Percentiles rank a stretch among this genome's conserved stretches.
Evolutionary conservation across 2,329 filamentous ascomycete genomes (phyloP).

Genomic region (Apiospora aurea): DNA sequence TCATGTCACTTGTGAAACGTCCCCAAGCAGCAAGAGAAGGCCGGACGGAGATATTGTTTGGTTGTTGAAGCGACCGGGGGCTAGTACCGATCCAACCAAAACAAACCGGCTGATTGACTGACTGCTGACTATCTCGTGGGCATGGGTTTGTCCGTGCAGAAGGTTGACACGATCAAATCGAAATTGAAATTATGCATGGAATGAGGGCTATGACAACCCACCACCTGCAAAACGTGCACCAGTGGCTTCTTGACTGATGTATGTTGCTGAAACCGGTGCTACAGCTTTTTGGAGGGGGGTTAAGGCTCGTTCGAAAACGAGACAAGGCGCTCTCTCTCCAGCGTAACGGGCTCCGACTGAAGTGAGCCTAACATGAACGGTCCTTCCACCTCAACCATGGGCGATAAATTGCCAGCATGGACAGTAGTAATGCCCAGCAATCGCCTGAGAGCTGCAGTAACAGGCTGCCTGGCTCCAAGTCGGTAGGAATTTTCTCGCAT

Average conservation of each 20-base stretch:
- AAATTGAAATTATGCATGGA: constrained; percentile 10
- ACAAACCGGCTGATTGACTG: constrained; percentile 14
- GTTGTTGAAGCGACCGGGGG: constrained; percentile 12
- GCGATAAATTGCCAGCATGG: not conserved
- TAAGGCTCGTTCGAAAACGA: not conserved
- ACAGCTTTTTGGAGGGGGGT: not conserved
- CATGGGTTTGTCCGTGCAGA: constrained; percentile 17
- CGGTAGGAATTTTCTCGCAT: not conserved
- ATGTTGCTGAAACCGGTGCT: not conserved
- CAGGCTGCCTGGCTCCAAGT: not conserved
- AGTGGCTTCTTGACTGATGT: not conserved
- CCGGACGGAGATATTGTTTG: not conserved
- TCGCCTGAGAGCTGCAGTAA: not conserved
- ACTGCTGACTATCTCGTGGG: not conserved
- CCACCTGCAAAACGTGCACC: not conserved
- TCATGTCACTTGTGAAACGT: constrained; percentile 20
- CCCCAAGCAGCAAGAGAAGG: not conserved
- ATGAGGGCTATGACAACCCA: not conserved
- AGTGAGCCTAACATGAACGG: not conserved
- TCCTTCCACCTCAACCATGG: not conserved
- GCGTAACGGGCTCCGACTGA: not conserved
- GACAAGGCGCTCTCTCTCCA: not conserved
- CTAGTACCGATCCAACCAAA: not conserved
- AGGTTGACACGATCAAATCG: constrained; percentile 11
- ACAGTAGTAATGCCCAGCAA: not conserved